phyloP scores from a whole-genome alignment of 164 flowering plant species.

The Warburgia ugandensis region DNA sequence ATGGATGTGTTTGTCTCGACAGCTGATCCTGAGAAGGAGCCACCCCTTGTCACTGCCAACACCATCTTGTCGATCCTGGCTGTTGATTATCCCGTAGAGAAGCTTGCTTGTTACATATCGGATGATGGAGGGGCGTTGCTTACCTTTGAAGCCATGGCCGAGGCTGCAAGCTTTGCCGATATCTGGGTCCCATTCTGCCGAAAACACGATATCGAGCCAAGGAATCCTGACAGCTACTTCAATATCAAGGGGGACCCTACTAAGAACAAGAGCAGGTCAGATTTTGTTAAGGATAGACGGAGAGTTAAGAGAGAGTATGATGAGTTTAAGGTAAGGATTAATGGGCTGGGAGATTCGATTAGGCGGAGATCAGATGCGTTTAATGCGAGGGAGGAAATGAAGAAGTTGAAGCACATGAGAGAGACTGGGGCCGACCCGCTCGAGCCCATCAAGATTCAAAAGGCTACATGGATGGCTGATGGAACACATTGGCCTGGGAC shows the following conservation, averaged over 20 bases:
- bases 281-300: slow-evolving; percentile 76
- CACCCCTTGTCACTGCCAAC: slow-evolving; percentile 72
- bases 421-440: slow-evolving; percentile 46
- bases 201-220: slow-evolving; percentile 64
- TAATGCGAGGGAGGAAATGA: slow-evolving; percentile 81
- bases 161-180: slow-evolving; percentile 73
- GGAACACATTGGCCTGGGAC: slow-evolving; percentile 91
- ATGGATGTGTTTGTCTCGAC: slow-evolving; percentile 70
- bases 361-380: slow-evolving; percentile 77
- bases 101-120: slow-evolving; percentile 62
- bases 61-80: slow-evolving; percentile 70
- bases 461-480: slow-evolving; percentile 93
- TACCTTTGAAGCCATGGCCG: slow-evolving; percentile 83
- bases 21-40: slow-evolving; percentile 85
- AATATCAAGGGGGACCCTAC: slow-evolving; percentile 60
- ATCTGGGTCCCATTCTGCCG: slow-evolving; percentile 79
- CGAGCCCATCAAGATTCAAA: slow-evolving; percentile 44
- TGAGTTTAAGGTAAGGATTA: slow-evolving; percentile 77
- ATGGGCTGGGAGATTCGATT: slow-evolving; percentile 67
- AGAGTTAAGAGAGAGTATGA: slow-evolving; percentile 69
- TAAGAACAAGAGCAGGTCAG: slow-evolving; percentile 58
- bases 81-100: slow-evolving; percentile 67
- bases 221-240: slow-evolving; percentile 77
- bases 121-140: slow-evolving; percentile 81
- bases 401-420: slow-evolving; percentile 52